These are phyloP conservation scores for Boletus semigastroideus DNA, from an alignment of 1,284 basidiomycete genomes.

Conservation along the genomic window DNA sequence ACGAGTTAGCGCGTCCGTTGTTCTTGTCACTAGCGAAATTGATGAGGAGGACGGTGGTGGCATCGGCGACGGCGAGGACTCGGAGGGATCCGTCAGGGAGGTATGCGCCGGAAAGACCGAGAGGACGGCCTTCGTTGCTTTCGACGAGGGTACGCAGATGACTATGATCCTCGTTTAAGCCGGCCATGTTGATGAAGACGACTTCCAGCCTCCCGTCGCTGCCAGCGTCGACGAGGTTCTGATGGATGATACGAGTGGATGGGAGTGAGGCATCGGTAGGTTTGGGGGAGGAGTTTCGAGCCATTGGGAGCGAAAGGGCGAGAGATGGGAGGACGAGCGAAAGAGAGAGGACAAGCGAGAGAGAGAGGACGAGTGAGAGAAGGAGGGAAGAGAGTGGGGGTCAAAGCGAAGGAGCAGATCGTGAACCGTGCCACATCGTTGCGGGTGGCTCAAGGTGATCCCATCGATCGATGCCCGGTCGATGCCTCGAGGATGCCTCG, in stretches of 20 bases:
- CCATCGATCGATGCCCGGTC: too few species aligned
- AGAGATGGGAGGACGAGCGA: not conserved
- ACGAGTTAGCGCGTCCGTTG: conserved; percentile 34
- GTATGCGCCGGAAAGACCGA: conserved; percentile 30
- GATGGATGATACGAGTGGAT: conserved; percentile 22
- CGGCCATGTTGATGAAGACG: conserved; percentile 17
- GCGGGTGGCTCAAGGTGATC: not conserved
- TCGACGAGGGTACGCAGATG: conserved; percentile 27
- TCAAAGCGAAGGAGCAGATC: conserved; percentile 1
- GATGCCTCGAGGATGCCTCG: too few species aligned
- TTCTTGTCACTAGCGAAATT: conserved; percentile 31
- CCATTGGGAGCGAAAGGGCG: not conserved
- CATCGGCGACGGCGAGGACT: conserved; percentile 31
- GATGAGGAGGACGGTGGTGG: conserved; percentile 26
- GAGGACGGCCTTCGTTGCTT: conserved; percentile 33
- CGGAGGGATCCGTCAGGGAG: conserved; percentile 19
- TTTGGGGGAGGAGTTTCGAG: not conserved
- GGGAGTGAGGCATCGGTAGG: conserved; percentile 5
- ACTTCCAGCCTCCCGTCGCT: conserved; percentile 24
- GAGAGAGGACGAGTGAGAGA: too few species aligned
- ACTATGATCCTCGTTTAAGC: conserved; percentile 24
- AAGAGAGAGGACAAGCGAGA: not conserved
- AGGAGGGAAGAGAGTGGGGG: not conserved
- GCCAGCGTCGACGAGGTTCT: conserved; percentile 30
- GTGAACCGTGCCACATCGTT: not conserved